phyloP scores from a whole-genome alignment of 208 protist species.

The Wallacemonas rigidus region DNA sequence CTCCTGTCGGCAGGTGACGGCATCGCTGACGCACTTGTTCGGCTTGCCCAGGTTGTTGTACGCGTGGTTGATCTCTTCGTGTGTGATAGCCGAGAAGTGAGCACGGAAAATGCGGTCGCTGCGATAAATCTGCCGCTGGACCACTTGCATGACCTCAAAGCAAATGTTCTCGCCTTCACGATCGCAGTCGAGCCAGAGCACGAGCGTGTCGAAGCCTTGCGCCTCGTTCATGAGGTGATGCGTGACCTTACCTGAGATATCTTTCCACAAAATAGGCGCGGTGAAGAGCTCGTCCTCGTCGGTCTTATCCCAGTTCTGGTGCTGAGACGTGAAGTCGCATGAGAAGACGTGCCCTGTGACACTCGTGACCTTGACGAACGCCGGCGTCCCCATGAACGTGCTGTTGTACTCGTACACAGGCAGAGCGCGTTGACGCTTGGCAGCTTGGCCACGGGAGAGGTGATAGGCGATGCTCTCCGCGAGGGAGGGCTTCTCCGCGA shows the following conservation, averaged over 20 bases:
- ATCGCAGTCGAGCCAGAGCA: constrained; percentile 97
- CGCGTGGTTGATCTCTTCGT: constrained; percentile 80
- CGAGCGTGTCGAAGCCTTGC: constrained; percentile 84
- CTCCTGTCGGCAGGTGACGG: constrained; percentile 95
- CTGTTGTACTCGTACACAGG: constrained; percentile 88
- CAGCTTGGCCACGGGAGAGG: constrained; percentile 76
- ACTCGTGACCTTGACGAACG: constrained; percentile 87
- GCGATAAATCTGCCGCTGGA: constrained; percentile 54
- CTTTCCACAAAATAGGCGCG: constrained; percentile 84
- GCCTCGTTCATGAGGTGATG: constrained; percentile 80
- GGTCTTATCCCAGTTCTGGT: constrained; percentile 89
- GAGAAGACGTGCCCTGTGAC: constrained; percentile 92
- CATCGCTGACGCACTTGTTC: constrained; percentile 90
- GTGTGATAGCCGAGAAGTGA: constrained; percentile 92
- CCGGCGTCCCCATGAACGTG: constrained; percentile 64
- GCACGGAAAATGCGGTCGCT: constrained; percentile 85
- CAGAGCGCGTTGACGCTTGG: constrained; percentile 67
- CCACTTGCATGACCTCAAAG: constrained; percentile 95
- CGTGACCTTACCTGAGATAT: constrained; percentile 83
- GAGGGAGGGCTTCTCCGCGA: constrained; percentile 95
- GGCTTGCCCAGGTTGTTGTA: constrained; percentile 86
- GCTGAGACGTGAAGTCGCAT: constrained; percentile 88
- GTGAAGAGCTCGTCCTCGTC: constrained; percentile 87
- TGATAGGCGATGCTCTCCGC: constrained; percentile 89
- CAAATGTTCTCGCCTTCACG: constrained; percentile 98